Conservation (phyloP, 2,329 filamentous ascomycete genomes). For the Venturia aucupariae region DNA sequence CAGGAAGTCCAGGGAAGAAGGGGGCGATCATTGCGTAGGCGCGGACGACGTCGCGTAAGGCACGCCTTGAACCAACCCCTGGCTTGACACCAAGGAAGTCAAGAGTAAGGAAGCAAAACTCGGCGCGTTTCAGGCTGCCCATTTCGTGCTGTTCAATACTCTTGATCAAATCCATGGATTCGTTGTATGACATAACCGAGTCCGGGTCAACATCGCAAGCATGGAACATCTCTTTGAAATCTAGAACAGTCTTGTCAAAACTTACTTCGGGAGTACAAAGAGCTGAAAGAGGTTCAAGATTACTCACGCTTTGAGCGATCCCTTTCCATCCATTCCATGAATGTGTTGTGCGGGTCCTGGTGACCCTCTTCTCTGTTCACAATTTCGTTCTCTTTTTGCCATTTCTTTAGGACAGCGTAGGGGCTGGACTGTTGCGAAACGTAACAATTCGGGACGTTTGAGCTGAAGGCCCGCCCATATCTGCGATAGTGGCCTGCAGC, state of each 20-base stretch:
- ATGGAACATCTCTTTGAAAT: constrained; percentile 38
- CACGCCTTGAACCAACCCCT: not conserved
- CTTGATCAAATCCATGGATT: not conserved
- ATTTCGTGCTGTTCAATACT: not conserved
- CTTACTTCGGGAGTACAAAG: not conserved
- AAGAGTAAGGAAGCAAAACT: not conserved
- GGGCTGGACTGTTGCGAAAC: not conserved
- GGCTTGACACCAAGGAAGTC: not conserved
- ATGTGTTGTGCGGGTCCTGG: not conserved
- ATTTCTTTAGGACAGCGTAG: not conserved
- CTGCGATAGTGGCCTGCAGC: not conserved
- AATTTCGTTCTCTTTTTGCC: not conserved
- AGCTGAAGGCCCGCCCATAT: not conserved
- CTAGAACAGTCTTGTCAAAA: constrained; percentile 15
- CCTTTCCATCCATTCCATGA: not conserved
- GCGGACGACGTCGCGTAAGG: constrained; percentile 11
- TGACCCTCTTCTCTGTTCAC: not conserved
- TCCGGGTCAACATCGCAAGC: constrained; percentile 34
- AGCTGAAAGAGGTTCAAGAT: not conserved
- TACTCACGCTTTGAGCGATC: constrained; percentile 4
- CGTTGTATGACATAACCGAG: constrained; percentile 18
- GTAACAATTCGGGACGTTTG: not conserved
- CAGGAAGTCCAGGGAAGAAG: constrained; percentile 35
- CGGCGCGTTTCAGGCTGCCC: not conserved
- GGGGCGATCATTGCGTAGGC: constrained; percentile 30